Evolutionary conservation across 106 monocot species (phyloP).

Genomic region (Iris macrosiphon): DNA sequence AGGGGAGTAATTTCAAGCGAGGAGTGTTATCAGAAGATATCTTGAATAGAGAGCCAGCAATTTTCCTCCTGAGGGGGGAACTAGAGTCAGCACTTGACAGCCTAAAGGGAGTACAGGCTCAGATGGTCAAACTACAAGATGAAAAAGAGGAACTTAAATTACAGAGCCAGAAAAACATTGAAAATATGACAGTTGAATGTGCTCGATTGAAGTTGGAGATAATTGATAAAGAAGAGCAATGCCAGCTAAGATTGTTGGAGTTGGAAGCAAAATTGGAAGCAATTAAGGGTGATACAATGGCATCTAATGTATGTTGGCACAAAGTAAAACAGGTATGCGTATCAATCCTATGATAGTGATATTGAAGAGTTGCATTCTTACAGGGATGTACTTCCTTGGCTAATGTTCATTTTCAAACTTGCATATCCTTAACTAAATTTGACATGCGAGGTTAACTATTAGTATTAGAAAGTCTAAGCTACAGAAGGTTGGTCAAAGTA

Average conservation of each 20-base stretch:
- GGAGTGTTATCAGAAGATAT: neutral
- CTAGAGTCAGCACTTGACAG: constrained; percentile 35
- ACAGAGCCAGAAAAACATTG: constrained; percentile 27
- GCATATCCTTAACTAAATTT: too few species aligned
- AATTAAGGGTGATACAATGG: constrained; percentile 21
- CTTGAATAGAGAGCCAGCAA: constrained; percentile 18
- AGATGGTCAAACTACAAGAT: constrained; percentile 41
- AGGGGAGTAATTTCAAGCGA: neutral
- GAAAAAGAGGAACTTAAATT: constrained; percentile 36
- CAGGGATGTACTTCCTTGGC: too few species aligned
- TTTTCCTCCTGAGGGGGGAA: constrained; percentile 46
- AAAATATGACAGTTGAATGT: constrained; percentile 37
- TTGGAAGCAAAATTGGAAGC: constrained; percentile 30
- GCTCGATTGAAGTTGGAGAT: constrained; percentile 34
- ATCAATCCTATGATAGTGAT: too few species aligned
- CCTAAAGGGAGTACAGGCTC: constrained; percentile 34
- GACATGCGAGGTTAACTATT: too few species aligned
- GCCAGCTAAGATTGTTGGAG: constrained; percentile 27
- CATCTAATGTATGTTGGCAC: constrained; percentile 27
- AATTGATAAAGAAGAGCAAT: constrained; percentile 37
- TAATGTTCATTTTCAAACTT: too few species aligned
- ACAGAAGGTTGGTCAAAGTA: too few species aligned
- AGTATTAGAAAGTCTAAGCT: too few species aligned
- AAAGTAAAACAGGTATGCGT: constrained; percentile 53
- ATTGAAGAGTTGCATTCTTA: too few species aligned